Percentiles rank a stretch among this genome's conserved stretches.
Conservation (phyloP, 1,139 yeast genomes). For the Yamadazyma buinensis region DNA sequence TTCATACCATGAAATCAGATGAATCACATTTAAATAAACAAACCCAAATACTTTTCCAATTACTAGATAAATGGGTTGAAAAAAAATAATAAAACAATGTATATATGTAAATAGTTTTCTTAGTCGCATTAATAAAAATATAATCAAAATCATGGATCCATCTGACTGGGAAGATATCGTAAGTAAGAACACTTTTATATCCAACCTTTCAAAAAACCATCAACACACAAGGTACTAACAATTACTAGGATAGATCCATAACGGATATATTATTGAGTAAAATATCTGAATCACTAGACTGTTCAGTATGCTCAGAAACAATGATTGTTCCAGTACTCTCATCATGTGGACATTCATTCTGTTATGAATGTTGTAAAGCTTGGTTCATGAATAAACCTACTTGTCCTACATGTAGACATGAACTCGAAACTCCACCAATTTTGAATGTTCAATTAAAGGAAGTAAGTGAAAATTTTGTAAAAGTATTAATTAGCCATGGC, state of each 20-base stretch:
- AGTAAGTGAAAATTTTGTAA: slow-evolving; percentile 27
- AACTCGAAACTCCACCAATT: slow-evolving; percentile 39
- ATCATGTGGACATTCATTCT: slow-evolving; percentile 44
- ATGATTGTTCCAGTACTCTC: slow-evolving; percentile 43
- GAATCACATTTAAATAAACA: slow-evolving; percentile 20
- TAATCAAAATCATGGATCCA: no score
- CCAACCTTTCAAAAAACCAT: neutral
- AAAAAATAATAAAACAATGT: slow-evolving; percentile 6
- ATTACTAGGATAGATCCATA: slow-evolving; percentile 3
- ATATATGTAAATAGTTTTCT: slow-evolving; percentile 2
- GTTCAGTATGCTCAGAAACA: slow-evolving; percentile 42
- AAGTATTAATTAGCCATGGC: slow-evolving; percentile 24
- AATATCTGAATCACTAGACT: slow-evolving; percentile 26
- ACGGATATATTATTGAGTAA: slow-evolving; percentile 4
- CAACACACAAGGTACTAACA: slow-evolving; percentile 1
- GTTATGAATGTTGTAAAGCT: slow-evolving; percentile 45
- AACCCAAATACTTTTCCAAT: slow-evolving; percentile 19
- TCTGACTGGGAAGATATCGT: slow-evolving; percentile 7
- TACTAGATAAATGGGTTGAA: slow-evolving; percentile 24
- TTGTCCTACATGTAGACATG: slow-evolving; percentile 56
- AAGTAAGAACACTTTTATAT: slow-evolving; percentile 4
- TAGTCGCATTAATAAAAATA: no score
- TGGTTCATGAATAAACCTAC: slow-evolving; percentile 50
- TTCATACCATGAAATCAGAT: slow-evolving; percentile 27
- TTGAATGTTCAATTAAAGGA: slow-evolving; percentile 43